These are phyloP conservation scores for Nannizziopsis barbatae DNA, from an alignment of 2,329 filamentous ascomycete species.

Conservation along the genomic window DNA sequence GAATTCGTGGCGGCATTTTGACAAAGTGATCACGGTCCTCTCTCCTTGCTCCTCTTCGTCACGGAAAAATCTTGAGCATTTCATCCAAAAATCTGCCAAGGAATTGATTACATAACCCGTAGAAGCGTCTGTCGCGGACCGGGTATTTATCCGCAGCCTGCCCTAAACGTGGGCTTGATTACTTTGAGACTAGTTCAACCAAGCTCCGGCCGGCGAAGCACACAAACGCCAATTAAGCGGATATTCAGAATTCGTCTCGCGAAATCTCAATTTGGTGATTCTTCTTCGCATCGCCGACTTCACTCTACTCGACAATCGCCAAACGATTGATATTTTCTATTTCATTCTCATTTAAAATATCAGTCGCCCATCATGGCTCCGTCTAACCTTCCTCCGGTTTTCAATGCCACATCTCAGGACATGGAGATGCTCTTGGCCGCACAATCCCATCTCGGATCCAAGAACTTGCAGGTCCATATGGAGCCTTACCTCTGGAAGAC, in stretches of 20 bases:
- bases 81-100: not conserved
- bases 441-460: constrained; percentile 91
- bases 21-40: constrained; percentile 11
- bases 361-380: constrained; percentile 77
- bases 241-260: constrained; percentile 7
- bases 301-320: constrained; percentile 35
- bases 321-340: constrained; percentile 37
- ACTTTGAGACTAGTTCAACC: not conserved
- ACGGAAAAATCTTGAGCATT: constrained; percentile 1
- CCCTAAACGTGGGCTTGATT: constrained; percentile 11
- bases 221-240: constrained; percentile 13
- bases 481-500: constrained; percentile 99
- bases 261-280: constrained; percentile 10
- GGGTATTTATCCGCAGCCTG: constrained; percentile 7
- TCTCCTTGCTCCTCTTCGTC: not conserved
- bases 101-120: not conserved
- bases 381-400: constrained; percentile 81
- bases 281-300: constrained; percentile 19
- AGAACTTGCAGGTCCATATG: constrained; percentile 99
- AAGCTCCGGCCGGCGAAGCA: constrained; percentile 10
- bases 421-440: constrained; percentile 99
- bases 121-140: not conserved
- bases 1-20: constrained; percentile 58
- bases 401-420: constrained; percentile 96
- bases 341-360: constrained; percentile 27